These are phyloP conservation scores for Lachnellula occidentalis DNA, from an alignment of 2,329 filamentous ascomycete genomes.

Conservation along the genomic window DNA sequence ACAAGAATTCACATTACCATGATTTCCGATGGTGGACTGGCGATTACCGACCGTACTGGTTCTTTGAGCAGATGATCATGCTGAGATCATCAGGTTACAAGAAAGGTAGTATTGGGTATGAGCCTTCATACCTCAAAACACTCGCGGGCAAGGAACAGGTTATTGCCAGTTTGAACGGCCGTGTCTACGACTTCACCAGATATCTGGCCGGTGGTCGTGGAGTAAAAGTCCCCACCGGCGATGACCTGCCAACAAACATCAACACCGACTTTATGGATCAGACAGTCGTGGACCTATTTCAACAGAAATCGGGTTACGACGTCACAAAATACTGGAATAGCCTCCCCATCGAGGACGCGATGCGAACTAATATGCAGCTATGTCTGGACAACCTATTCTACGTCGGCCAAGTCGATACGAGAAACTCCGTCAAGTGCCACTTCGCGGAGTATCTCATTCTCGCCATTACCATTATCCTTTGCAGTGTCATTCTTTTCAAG, in stretches of 20 bases:
- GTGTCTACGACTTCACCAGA: constrained; percentile 83
- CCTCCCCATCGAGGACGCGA: constrained; percentile 50
- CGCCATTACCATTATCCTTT: constrained; percentile 74
- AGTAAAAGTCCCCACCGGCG: constrained; percentile 51
- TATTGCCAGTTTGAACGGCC: constrained; percentile 72
- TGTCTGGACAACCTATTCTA: constrained; percentile 96
- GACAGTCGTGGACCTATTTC: constrained; percentile 70
- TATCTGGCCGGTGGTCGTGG: constrained; percentile 73
- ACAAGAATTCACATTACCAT: constrained; percentile 76
- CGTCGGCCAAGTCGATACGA: constrained; percentile 83
- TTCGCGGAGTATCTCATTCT: constrained; percentile 89
- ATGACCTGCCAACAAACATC: constrained; percentile 41
- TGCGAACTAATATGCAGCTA: constrained; percentile 64
- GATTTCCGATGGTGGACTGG: constrained; percentile 85
- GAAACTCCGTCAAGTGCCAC: constrained; percentile 76
- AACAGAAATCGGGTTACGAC: constrained; percentile 68
- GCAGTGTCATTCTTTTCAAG: constrained; percentile 84
- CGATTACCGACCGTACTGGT: constrained; percentile 86
- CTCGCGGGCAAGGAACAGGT: constrained; percentile 57
- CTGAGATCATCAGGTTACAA: constrained; percentile 67
- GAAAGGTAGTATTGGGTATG: constrained; percentile 85
- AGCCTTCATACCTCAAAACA: constrained; percentile 66
- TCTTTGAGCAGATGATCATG: constrained; percentile 77
- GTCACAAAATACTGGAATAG: constrained; percentile 78
- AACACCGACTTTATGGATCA: constrained; percentile 77